These are phyloP conservation scores for Globisporangium canariense DNA, from an alignment of 352 stramenopile genomes.

Conservation along the genomic window DNA sequence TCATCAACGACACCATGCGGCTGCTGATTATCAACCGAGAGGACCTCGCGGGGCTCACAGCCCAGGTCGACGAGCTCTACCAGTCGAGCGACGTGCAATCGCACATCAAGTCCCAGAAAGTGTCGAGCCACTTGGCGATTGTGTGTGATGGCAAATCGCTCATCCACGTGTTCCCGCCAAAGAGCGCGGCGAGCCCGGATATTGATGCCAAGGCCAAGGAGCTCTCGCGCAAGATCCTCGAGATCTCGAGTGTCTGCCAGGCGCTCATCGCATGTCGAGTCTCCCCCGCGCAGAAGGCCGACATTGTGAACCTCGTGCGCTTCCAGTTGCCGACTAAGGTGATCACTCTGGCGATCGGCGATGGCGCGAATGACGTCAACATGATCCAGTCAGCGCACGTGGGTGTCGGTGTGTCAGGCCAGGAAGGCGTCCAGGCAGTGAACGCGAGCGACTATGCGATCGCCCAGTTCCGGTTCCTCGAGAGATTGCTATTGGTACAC, in stretches of 20 bases:
- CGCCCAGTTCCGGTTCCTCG: slow-evolving; percentile 91
- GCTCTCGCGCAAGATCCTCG: slow-evolving; percentile 47
- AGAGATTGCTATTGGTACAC: slow-evolving; percentile 95
- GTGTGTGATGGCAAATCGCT: slow-evolving; percentile 75
- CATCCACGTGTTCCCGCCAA: slow-evolving; percentile 64
- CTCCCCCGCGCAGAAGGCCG: slow-evolving; percentile 77
- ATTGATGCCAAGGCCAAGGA: slow-evolving; percentile 37
- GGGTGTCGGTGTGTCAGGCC: slow-evolving; percentile 91
- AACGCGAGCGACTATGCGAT: slow-evolving; percentile 93
- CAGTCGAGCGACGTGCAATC: slow-evolving; percentile 42
- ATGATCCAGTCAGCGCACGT: slow-evolving; percentile 95
- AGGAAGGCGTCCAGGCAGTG: slow-evolving; percentile 90
- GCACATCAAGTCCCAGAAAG: slow-evolving; percentile 32
- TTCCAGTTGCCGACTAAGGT: slow-evolving; percentile 42
- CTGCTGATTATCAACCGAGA: slow-evolving; percentile 55
- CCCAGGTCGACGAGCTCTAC: slow-evolving; percentile 53
- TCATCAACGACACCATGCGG: slow-evolving; percentile 66
- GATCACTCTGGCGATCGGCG: slow-evolving; percentile 91
- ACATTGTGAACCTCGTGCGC: slow-evolving; percentile 75
- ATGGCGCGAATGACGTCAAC: slow-evolving; percentile 94
- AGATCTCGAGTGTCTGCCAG: slow-evolving; percentile 58
- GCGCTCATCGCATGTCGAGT: slow-evolving; percentile 81
- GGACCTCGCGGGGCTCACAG: slow-evolving; percentile 34
- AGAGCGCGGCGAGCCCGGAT: slow-evolving; percentile 30
- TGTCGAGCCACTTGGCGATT: slow-evolving; percentile 52